Evolutionary conservation across 2,329 filamentous ascomycete genomes (phyloP).

Genomic region (Ascochyta rabiei): DNA sequence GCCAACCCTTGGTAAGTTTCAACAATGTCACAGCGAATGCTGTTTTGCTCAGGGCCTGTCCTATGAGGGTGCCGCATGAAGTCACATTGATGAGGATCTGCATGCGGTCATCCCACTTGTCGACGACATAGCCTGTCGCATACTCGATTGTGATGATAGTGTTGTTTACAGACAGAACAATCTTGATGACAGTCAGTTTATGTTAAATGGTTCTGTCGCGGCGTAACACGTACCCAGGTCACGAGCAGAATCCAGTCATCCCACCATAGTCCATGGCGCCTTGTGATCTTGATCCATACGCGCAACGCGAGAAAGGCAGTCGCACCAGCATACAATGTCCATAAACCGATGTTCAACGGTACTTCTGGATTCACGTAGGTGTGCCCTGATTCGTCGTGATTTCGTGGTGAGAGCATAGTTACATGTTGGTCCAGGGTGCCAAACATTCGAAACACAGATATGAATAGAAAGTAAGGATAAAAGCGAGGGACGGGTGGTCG

Average conservation of each 20-base stretch:
- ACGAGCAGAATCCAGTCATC: constrained; percentile 49
- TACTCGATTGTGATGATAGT: constrained; percentile 56
- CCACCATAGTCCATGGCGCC: constrained; percentile 49
- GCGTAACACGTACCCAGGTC: constrained; percentile 41
- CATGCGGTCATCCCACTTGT: constrained; percentile 60
- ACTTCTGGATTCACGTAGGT: constrained; percentile 45
- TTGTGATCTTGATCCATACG: constrained; percentile 47
- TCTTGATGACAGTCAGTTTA: constrained; percentile 34
- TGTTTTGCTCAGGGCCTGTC: constrained; percentile 47
- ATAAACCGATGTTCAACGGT: constrained; percentile 47
- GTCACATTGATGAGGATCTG: constrained; percentile 58
- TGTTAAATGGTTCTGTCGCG: neutral
- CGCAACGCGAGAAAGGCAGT: constrained; percentile 45
- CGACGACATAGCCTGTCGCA: constrained; percentile 55
- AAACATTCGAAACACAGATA: constrained; percentile 15
- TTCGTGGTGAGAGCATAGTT: constrained; percentile 33
- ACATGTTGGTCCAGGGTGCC: constrained; percentile 22
- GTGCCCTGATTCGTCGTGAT: constrained; percentile 25
- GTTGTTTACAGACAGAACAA: constrained; percentile 52
- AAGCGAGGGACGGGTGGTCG: constrained; percentile 11
- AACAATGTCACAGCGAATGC: constrained; percentile 51
- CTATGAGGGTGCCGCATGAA: constrained; percentile 48
- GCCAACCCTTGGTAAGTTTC: constrained; percentile 54
- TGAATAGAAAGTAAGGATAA: constrained; percentile 18
- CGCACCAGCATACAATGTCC: constrained; percentile 48